Evolutionary conservation across 2,329 filamentous ascomycete species (phyloP).

Genomic region (Apiospora kogelbergensis): DNA sequence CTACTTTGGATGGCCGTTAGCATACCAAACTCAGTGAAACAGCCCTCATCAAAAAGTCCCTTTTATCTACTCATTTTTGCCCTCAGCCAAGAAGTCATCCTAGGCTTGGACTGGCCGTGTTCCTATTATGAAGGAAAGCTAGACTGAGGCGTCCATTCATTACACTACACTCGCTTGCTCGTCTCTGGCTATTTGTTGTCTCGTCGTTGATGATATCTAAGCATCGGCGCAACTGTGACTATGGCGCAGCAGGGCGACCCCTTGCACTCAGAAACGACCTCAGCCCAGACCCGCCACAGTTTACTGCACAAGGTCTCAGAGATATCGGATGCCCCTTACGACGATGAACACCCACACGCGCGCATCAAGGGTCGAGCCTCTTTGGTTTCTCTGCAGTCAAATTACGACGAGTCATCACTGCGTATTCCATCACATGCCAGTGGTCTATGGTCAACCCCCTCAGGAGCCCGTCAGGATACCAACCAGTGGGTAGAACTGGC

Average conservation of each 20-base stretch:
- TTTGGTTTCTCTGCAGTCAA: constrained; percentile 31
- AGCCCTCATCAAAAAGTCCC: neutral
- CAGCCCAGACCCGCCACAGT: constrained; percentile 18
- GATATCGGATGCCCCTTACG: constrained; percentile 27
- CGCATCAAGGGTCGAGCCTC: constrained; percentile 29
- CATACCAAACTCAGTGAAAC: neutral
- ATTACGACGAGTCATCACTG: constrained; percentile 22
- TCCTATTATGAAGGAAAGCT: constrained; percentile 29
- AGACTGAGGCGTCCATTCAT: neutral
- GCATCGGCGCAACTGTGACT: neutral
- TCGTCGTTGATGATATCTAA: neutral
- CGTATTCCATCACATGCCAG: neutral
- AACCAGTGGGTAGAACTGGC: constrained; percentile 18
- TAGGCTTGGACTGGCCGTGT: neutral
- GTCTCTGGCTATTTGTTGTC: neutral
- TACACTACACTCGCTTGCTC: constrained; percentile 10
- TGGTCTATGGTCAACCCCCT: neutral
- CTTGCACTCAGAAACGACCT: constrained; percentile 15
- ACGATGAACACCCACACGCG: constrained; percentile 15
- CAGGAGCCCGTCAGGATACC: constrained; percentile 16
- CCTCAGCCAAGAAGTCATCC: neutral
- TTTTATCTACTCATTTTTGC: neutral
- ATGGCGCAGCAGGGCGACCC: constrained; percentile 28
- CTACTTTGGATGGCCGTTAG: neutral
- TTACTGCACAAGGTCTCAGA: constrained; percentile 31